Conservation (phyloP, 345 rosid genomes). For the Sisymbrium irio region DNA sequence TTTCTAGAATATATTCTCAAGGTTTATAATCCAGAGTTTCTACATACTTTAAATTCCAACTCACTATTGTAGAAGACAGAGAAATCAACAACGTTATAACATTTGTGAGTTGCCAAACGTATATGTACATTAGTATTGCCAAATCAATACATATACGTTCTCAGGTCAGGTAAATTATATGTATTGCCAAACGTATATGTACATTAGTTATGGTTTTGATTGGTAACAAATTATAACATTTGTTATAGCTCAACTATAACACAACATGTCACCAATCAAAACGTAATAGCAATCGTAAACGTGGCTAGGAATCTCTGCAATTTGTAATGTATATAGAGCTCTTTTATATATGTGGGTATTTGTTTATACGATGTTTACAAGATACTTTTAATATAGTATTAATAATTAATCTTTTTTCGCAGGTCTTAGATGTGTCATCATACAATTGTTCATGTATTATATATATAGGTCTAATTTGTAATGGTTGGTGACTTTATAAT, state of each 20-base stretch:
- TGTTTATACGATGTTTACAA: background rate
- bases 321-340: background rate
- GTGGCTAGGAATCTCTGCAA: background rate
- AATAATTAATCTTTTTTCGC: background rate
- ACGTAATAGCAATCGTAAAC: background rate
- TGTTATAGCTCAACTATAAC: too few relatives aligned
- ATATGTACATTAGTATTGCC: too few relatives aligned
- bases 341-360: too few relatives aligned
- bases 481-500: background rate
- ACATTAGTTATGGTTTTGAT: background rate
- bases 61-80: background rate
- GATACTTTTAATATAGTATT: background rate
- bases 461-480: background rate
- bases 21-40: background rate
- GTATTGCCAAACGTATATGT: background rate
- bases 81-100: too few relatives aligned
- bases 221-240: too few relatives aligned
- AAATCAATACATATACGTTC: too few relatives aligned
- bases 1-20: background rate
- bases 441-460: background rate
- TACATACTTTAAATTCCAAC: background rate
- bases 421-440: background rate
- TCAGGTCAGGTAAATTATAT: background rate
- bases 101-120: too few relatives aligned
- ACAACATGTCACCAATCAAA: too few relatives aligned